Conservation (phyloP, 2,329 filamentous ascomycete genomes). For the Penicillium sp. region DNA sequence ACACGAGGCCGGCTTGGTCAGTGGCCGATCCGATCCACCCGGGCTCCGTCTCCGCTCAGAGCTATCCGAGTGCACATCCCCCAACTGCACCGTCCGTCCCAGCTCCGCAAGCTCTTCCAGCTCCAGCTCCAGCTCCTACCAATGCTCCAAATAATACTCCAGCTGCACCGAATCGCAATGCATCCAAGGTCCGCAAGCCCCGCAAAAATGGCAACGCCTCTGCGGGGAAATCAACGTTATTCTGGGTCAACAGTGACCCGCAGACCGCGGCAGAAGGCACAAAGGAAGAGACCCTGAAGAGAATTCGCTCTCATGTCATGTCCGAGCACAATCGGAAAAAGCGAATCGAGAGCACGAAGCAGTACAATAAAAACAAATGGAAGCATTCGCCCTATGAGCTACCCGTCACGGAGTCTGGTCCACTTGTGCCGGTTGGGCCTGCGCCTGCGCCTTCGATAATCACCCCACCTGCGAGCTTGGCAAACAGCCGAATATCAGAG, state of each 20-base stretch:
- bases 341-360: slow-evolving; percentile 40
- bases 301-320: slow-evolving; percentile 47
- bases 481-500: slow-evolving; percentile 11
- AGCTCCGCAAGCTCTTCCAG: slow-evolving; percentile 7
- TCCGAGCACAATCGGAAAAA: slow-evolving; percentile 47
- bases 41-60: slow-evolving; percentile 12
- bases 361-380: slow-evolving; percentile 41
- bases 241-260: slow-evolving; percentile 43
- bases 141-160: background rate
- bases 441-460: slow-evolving; percentile 5
- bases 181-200: slow-evolving; percentile 35
- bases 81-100: background rate
- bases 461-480: slow-evolving; percentile 1
- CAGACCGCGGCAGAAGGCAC: slow-evolving; percentile 40
- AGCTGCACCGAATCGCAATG: slow-evolving; percentile 16
- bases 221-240: slow-evolving; percentile 36
- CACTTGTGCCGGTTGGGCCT: slow-evolving; percentile 10
- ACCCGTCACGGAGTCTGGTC: slow-evolving; percentile 24
- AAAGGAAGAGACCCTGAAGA: slow-evolving; percentile 42
- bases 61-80: slow-evolving; percentile 5
- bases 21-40: slow-evolving; percentile 18
- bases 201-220: slow-evolving; percentile 34
- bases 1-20: slow-evolving; percentile 26
- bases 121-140: slow-evolving; percentile 6
- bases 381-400: slow-evolving; percentile 40